Evolutionary conservation across 2,329 filamentous ascomycete genomes (phyloP), one percentile per base, ranked within the genome.

Genomic region (Aspergillus uvarum): DNA sequence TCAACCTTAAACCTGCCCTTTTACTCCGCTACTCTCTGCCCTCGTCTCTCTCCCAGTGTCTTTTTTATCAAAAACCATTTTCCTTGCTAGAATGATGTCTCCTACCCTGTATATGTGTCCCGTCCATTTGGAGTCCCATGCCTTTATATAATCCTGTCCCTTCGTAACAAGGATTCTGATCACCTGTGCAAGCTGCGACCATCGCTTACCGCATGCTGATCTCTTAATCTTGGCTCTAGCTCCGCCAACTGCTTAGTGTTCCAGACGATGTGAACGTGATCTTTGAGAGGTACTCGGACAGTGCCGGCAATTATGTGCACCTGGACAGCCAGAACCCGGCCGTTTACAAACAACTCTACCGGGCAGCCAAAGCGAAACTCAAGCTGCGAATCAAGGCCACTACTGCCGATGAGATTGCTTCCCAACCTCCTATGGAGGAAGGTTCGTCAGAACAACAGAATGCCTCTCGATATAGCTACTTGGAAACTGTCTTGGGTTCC

Each of bases 241-340:
- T 96, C 68, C 89, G 89, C 66, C 77, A 80, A 64, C 79, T 89
- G 57, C 86, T 96, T 55, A 78, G 81, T 62, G 86, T 96, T 67
- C 83, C 86, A 35, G 72, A 82, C 51, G 82, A 86, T 71, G 82
- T 85, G 62, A 77, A 85, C 54, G 84, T 89, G 73, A 77, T 87
- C 70, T 88, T 98, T 70, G 93, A 98, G 81, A 91, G 95, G 68
- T 99, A 92, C 80, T 98, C 95, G 65, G 95, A 99, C 78, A 97
- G 92, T 65, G 91, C 92, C 65, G 89, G 84, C 50, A 82, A 87
- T 65, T 98, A 90, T 77, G 85, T 98, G 66, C 82, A 85, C 49
- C 88, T 99, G 61, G 89, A 96, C 75, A 82, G 87, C 63, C 82
- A 83, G 73, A 96, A 96, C 72, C 79, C 85, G 8, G 83, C 90